Evolutionary conservation across 495 filamentous ascomycete species (phyloP), one percentile per base, ranked within the genome.

Genomic region (Aspergillus haitiensis): DNA sequence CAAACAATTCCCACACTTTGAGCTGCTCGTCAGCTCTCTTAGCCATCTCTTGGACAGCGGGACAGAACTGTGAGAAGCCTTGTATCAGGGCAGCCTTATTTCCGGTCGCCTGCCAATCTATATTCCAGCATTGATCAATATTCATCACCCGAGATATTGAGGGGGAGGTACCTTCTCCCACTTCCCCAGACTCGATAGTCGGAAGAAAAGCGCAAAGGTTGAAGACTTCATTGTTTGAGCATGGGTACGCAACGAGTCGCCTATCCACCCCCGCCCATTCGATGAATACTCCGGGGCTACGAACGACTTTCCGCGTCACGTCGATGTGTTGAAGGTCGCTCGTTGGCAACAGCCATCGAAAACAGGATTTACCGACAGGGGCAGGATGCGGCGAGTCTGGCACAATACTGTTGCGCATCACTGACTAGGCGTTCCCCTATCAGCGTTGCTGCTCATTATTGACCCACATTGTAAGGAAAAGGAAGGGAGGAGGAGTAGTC

Each of bases 1-100:
- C 84, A 10, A 81, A 74, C n/a, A 88, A 66, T 34, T 77, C 73
- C 82, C 84, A 87, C 0, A 86, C 75, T 47, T 80, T 84, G 11
- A 84, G 61, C 16, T 68, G 73, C 0, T 74, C 51, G 32, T 79
- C 73, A 0, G 78, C 78, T 11, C 75, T 74, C 0, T 68, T 56
- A 3, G 83, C 57, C 1, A 84, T 67, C 31, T 69, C 64, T 45
- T 72, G 60, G 15, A 85, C 65, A 1, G 52, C 65, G 0, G 79
- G 71, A 7, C 71, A 70, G 56, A 84, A 86, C 7, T 70, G 62
- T 2, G 71, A 64, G 54, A 78, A 86, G 0, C 78, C 75, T 0
- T 76, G 61, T 1, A 77, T 59, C 31, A 86, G 64, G 2, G 69
- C 65, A 0, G 70, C 64, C 11, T 75, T 67, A 51, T 77, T 73